These are phyloP conservation scores for Rhipidocladum racemiflorum DNA, from an alignment of 176 grass and related monocot species.

Conservation along the genomic window DNA sequence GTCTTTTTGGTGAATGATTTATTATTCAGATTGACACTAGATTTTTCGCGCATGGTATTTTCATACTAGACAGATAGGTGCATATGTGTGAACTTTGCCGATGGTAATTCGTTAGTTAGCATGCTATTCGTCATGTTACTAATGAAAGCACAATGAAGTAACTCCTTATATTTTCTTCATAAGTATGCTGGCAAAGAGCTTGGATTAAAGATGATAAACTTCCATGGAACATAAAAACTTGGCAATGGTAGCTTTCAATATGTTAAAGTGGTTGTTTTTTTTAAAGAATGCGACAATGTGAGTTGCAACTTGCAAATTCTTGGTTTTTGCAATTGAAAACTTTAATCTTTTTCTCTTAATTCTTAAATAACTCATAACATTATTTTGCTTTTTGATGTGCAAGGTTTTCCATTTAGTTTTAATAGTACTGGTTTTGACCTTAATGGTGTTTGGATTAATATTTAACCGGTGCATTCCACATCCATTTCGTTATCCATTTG, in stretches of 20 bases:
- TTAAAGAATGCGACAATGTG: neutral
- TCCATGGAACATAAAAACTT: conserved; percentile 3
- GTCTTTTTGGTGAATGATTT: conserved; percentile 15
- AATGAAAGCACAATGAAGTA: conserved; percentile 11
- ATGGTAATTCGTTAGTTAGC: neutral
- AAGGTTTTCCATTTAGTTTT: neutral
- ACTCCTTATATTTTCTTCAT: neutral
- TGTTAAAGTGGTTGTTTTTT: neutral
- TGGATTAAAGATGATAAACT: neutral
- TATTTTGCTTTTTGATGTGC: neutral
- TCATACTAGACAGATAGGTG: neutral
- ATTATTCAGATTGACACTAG: conserved; percentile 1
- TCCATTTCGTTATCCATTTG: neutral
- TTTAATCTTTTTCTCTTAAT: neutral
- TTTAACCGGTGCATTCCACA: conserved; percentile 10
- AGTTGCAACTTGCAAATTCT: neutral
- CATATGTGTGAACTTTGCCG: neutral
- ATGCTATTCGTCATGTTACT: conserved; percentile 2
- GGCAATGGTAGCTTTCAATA: neutral
- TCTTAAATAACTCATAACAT: neutral
- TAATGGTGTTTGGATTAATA: neutral
- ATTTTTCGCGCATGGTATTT: neutral
- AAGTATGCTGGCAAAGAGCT: conserved; percentile 6
- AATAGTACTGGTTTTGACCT: neutral
- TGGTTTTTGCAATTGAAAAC: neutral